phyloP scores from a whole-genome alignment of 2,329 filamentous ascomycete species.

The Trichoderma aggressivum region DNA sequence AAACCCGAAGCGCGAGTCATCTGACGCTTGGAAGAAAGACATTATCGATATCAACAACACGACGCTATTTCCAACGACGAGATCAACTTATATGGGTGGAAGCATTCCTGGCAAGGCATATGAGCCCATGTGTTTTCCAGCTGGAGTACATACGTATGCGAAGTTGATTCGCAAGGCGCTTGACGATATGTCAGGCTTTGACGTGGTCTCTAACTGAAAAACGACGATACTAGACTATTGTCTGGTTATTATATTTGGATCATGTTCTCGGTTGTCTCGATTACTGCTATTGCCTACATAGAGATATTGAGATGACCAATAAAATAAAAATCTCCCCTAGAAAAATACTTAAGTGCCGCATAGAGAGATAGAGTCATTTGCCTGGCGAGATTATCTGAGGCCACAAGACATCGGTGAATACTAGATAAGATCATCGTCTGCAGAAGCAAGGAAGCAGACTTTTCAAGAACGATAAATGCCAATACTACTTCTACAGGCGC shows the following conservation, averaged over 20 bases:
- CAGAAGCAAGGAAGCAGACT: too few species aligned
- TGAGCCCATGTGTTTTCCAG: conserved; percentile 50
- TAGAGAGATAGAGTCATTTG: too few species aligned
- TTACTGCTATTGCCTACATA: background rate
- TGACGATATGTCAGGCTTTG: conserved; percentile 36
- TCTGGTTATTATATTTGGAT: background rate
- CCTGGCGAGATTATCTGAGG: too few species aligned
- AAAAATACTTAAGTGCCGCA: background rate
- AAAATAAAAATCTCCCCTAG: background rate
- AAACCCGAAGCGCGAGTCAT: conserved; percentile 45
- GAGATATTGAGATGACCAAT: background rate
- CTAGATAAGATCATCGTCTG: too few species aligned
- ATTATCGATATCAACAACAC: conserved; percentile 45
- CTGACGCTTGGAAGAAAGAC: conserved; percentile 47
- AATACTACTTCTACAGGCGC: too few species aligned
- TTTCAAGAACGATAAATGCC: too few species aligned
- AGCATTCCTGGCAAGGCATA: conserved; percentile 51
- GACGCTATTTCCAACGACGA: conserved; percentile 47
- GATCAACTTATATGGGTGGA: conserved; percentile 55
- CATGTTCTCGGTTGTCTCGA: background rate
- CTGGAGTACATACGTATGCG: conserved; percentile 38
- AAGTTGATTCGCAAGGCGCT: conserved; percentile 33
- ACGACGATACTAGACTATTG: too few species aligned
- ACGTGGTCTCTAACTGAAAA: conserved; percentile 23
- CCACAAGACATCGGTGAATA: too few species aligned